Conservation (phyloP, 306 rosid genomes). For the Trifolium dubium region DNA sequence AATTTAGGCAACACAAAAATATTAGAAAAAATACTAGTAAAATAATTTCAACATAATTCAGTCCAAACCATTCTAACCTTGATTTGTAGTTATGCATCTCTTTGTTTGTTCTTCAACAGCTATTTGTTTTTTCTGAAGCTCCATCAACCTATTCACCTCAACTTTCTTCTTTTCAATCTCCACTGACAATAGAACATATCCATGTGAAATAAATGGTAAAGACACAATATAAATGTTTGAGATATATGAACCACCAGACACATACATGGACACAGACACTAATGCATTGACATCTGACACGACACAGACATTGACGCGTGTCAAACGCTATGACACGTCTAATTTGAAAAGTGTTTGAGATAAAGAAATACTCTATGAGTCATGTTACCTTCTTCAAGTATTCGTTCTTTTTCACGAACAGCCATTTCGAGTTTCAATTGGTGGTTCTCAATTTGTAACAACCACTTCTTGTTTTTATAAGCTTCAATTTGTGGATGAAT, state of each 20-base stretch:
- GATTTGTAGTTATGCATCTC: background rate
- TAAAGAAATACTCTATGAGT: background rate
- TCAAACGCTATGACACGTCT: no score
- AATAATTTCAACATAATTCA: no score
- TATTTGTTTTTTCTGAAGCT: constrained; percentile 15
- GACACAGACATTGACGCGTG: no score
- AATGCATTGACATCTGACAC: no score
- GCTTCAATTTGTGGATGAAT: constrained; percentile 48
- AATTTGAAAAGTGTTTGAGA: no score
- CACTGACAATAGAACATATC: constrained; percentile 30
- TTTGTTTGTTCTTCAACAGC: background rate
- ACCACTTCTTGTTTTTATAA: constrained; percentile 8
- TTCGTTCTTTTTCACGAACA: background rate
- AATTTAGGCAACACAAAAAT: no score
- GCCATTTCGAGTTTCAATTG: constrained; percentile 43
- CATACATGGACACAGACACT: no score
- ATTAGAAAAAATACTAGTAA: background rate
- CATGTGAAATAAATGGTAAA: background rate
- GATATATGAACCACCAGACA: no score
- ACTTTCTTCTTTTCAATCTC: background rate
- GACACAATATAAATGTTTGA: no score
- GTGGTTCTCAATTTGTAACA: constrained; percentile 47
- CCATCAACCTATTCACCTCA: background rate
- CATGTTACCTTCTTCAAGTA: constrained; percentile 51
- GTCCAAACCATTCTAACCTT: constrained; percentile 33